phyloP scores from a whole-genome alignment of 495 filamentous ascomycete genomes.

The Entonaema liquescens region DNA sequence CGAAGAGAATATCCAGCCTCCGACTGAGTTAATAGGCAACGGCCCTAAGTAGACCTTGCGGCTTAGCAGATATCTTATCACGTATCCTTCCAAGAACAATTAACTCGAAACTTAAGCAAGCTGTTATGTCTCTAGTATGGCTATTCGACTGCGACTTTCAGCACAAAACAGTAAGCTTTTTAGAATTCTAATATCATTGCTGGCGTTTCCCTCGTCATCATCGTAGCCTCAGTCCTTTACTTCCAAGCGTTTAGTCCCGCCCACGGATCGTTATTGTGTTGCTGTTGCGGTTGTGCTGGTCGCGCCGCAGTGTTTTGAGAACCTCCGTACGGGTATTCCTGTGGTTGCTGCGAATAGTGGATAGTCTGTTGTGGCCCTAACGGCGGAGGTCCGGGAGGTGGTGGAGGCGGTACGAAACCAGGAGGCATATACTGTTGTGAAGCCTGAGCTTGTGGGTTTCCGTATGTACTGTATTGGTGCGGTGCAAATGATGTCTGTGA shows the following conservation, averaged over 20 bases:
- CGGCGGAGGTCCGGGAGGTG: conserved; percentile 83
- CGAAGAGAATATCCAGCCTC: conserved; percentile 4
- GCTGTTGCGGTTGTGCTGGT: conserved; percentile 58
- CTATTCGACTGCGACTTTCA: conserved; percentile 12
- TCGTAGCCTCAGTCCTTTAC: conserved; percentile 50
- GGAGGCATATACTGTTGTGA: conserved; percentile 67
- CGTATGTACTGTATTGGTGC: conserved; percentile 54
- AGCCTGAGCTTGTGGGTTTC: conserved; percentile 53
- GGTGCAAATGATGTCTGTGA: conserved; percentile 58
- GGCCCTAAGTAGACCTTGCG: conserved; percentile 8
- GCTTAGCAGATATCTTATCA: conserved; percentile 20
- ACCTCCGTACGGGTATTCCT: conserved; percentile 50
- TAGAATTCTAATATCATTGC: conserved; percentile 20
- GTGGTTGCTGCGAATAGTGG: conserved; percentile 60
- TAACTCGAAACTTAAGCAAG: conserved; percentile 8
- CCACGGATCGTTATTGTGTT: conserved; percentile 74
- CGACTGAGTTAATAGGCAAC: background rate
- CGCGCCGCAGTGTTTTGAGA: conserved; percentile 45
- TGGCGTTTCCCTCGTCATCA: conserved; percentile 26
- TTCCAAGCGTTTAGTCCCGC: conserved; percentile 89
- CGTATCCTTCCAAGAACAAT: conserved; percentile 9
- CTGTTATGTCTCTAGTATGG: conserved; percentile 11
- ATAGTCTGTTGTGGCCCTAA: conserved; percentile 73
- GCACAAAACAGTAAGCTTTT: conserved; percentile 16
- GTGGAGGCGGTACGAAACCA: conserved; percentile 91